Percentiles rank a stretch among this genome's conserved stretches.
These are phyloP conservation scores for Eleusine indica DNA, from an alignment of 176 grass and related monocot genomes.

Conservation along the genomic window DNA sequence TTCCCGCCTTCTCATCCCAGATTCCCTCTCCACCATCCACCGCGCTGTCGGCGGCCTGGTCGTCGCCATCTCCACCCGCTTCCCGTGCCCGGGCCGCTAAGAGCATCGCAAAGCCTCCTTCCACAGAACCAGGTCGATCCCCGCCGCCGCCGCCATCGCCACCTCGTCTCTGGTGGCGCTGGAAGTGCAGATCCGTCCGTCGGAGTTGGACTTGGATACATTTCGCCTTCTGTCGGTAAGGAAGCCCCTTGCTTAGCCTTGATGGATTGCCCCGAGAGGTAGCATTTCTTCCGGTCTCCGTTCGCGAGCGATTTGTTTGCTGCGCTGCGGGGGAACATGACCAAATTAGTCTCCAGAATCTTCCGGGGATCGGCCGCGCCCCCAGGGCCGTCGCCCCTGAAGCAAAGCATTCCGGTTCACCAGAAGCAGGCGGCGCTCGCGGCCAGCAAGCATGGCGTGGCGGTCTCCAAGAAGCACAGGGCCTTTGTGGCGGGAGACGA, in stretches of 20 bases:
- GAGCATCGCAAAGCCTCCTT: neutral
- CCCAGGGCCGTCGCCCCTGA: slow-evolving; percentile 12
- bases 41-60: neutral
- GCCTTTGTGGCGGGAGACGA: slow-evolving; percentile 51
- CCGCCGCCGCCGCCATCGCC: too few species aligned
- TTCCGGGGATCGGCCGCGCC: neutral
- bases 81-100: slow-evolving; percentile 16
- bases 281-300: neutral
- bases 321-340: slow-evolving; percentile 17
- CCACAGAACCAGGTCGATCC: neutral
- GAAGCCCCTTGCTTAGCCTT: neutral
- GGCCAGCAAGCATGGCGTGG: slow-evolving; percentile 47
- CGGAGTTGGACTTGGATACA: neutral
- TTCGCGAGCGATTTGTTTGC: neutral
- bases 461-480: slow-evolving; percentile 53
- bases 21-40: neutral
- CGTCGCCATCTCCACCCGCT: neutral
- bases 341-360: neutral
- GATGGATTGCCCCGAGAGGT: slow-evolving; percentile 5
- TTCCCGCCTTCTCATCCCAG: neutral
- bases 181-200: slow-evolving; percentile 16
- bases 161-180: neutral
- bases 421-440: slow-evolving; percentile 54
- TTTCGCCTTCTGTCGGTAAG: neutral
- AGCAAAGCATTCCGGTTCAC: slow-evolving; percentile 57